Evolutionary conservation across 164 flowering plant species (phyloP).

Genomic region (Piper betle): DNA sequence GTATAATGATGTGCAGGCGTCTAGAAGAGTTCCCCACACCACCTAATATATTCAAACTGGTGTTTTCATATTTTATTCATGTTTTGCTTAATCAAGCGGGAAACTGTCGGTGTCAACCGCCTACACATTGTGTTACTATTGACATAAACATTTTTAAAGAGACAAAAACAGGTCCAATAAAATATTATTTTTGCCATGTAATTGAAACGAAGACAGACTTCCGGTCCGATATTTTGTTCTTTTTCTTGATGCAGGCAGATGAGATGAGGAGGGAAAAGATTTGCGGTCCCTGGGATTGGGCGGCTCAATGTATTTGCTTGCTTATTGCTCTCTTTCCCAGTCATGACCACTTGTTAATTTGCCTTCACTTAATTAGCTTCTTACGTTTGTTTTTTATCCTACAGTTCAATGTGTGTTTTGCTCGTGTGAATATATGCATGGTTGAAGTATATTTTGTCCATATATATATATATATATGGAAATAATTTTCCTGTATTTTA

Average conservation of each 20-base stretch:
- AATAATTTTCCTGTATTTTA: too few relatives aligned
- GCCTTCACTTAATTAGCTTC: background rate
- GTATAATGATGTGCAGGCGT: background rate
- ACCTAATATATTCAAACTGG: conserved; percentile 1
- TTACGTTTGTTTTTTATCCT: too few relatives aligned
- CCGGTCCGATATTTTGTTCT: background rate
- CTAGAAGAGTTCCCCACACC: conserved; percentile 1
- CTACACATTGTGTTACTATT: background rate
- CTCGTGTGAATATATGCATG: too few relatives aligned
- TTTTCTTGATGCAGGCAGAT: background rate
- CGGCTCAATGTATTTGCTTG: background rate
- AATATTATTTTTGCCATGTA: too few relatives aligned
- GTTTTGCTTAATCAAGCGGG: conserved; percentile 1
- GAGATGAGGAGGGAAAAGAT: background rate
- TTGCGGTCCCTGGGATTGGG: background rate
- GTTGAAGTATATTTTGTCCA: too few relatives aligned
- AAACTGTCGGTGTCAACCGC: conserved; percentile 3
- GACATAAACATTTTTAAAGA: too few relatives aligned
- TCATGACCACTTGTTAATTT: background rate
- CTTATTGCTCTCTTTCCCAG: background rate
- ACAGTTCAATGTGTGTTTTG: too few relatives aligned
- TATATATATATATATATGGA: too few relatives aligned
- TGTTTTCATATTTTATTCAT: background rate
- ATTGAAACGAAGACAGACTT: too few relatives aligned
- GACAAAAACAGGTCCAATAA: too few relatives aligned